Percentiles rank a stretch among this genome's conserved stretches.
Conservation (phyloP, 306 rosid genomes). For the Casuarina equisetifolia region DNA sequence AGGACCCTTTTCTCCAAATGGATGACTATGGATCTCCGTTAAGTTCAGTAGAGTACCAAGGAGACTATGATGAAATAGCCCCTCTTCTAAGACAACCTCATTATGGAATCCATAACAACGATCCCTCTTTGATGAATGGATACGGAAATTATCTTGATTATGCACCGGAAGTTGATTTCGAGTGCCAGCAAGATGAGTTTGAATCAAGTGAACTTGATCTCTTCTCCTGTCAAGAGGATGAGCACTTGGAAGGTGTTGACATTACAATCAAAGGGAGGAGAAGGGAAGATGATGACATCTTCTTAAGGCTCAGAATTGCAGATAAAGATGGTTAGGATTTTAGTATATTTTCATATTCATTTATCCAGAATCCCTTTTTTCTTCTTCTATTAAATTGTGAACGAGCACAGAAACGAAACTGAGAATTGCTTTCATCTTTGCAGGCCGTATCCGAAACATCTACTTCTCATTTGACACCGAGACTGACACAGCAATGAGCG, state of each 20-base stretch:
- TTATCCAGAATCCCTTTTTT: conserved; percentile 11
- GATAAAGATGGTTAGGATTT: conserved; percentile 82
- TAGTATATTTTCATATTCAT: background rate
- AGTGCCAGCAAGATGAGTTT: conserved; percentile 35
- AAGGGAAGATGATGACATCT: conserved; percentile 72
- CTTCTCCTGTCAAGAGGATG: conserved; percentile 69
- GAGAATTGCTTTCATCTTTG: conserved; percentile 12
- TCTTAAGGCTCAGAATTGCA: conserved; percentile 85
- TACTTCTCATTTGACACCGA: conserved; percentile 91
- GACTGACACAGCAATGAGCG: conserved; percentile 79
- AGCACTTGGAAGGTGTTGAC: conserved; percentile 57
- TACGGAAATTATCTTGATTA: conserved; percentile 47
- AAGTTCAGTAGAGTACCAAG: conserved; percentile 39
- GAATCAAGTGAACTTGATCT: conserved; percentile 63
- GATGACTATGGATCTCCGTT: conserved; percentile 61
- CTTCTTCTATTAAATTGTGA: conserved; percentile 5
- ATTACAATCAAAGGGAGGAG: conserved; percentile 70
- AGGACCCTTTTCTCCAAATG: conserved; percentile 79
- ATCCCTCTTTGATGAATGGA: conserved; percentile 42
- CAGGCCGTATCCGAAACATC: conserved; percentile 87
- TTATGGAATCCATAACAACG: conserved; percentile 40
- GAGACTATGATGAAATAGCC: conserved; percentile 56
- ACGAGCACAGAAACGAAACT: conserved; percentile 21
- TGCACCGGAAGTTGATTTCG: conserved; percentile 46
- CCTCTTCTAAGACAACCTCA: conserved; percentile 52